Evolutionary conservation across 140 eudicot genomes (phyloP), one percentile per base, ranked within the genome.

Genomic region (Cichorium intybus): DNA sequence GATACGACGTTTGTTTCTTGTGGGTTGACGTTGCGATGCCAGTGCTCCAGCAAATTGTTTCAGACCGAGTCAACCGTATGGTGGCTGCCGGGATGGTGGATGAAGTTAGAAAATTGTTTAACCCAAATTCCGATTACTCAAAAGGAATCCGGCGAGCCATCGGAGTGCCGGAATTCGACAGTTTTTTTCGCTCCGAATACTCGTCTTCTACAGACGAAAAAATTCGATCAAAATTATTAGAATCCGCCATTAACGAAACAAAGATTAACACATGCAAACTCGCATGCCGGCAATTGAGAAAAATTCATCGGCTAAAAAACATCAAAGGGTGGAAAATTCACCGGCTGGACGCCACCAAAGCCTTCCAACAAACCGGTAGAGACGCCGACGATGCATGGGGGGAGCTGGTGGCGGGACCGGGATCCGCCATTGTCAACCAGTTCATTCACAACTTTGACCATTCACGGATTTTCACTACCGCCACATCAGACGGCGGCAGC

Each of bases 11-110:
- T 17, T 92, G 96, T 41, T 92, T 87, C 67, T 74, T 92, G 22
- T 92, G 98, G 95, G 89, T 92, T 49, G 98, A 92, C 66, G 96
- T 85, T 2, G 74, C 84, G 21, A 69, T 79, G 74, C 80, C 84
- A 4, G 80, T 82, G 26, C 74, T 92, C 4, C 54, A 83, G 6
- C 67, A 64, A 12, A 75, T 71, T 37, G 81, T 85, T 17, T 85
- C 89, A 0, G 73, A 72, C 0, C 80, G 98, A 21, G 96, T 83
- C n/a, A 85, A 92, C 52, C 60, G 70, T 46, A 92, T 92, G 98
- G 93, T 92, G 17, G 84, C 79, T 4, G 59, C 57, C 3, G 96
- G 98, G 6, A 27, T 92, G 84, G 81, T 92, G 4, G 79, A 79
- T 7, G 96, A 92, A 58, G 92, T 78, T 0, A 68, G 89, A 46